Percentiles rank a stretch among this genome's conserved stretches.
These are phyloP conservation scores for Exophiala oligosperma DNA, from an alignment of 2,329 filamentous ascomycete genomes.

Conservation along the genomic window DNA sequence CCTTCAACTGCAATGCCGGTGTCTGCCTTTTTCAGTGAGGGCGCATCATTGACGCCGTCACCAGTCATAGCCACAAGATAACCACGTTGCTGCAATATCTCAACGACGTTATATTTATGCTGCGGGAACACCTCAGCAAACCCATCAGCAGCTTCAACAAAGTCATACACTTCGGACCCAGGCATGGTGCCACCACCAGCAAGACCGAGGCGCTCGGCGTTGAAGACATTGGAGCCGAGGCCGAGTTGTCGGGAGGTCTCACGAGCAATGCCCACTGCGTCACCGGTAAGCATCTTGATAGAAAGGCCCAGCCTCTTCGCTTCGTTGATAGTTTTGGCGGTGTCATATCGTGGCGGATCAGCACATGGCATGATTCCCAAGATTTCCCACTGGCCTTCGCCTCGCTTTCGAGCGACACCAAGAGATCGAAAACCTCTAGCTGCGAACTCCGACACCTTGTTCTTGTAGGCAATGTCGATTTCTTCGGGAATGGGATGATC, in stretches of 20 bases:
- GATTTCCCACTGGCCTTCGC: conserved; percentile 80
- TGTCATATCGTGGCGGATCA: conserved; percentile 87
- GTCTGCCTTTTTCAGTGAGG: conserved; percentile 92
- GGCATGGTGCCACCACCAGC: conserved; percentile 85
- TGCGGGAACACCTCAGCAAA: conserved; percentile 94
- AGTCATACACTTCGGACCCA: conserved; percentile 90
- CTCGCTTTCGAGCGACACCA: conserved; percentile 87
- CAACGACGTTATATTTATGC: conserved; percentile 93
- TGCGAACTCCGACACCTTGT: conserved; percentile 88
- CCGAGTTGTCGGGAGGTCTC: conserved; percentile 89
- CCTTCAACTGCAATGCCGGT: conserved; percentile 94
- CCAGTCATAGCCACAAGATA: conserved; percentile 95
- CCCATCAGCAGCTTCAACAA: conserved; percentile 91
- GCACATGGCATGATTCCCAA: conserved; percentile 94
- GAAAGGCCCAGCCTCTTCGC: conserved; percentile 83
- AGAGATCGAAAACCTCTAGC: conserved; percentile 92
- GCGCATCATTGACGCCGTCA: conserved; percentile 92
- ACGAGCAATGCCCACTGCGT: conserved; percentile 88
- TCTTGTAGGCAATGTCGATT: conserved; percentile 82
- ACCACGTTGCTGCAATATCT: conserved; percentile 89
- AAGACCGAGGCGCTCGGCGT: conserved; percentile 87
- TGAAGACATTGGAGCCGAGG: conserved; percentile 91
- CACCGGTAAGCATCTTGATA: conserved; percentile 96
- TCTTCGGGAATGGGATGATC: conserved; percentile 76
- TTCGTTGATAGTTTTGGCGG: conserved; percentile 85